Evolutionary conservation across 768 basidiomycete genomes (phyloP).

Genomic region (Mycena belliarum): DNA sequence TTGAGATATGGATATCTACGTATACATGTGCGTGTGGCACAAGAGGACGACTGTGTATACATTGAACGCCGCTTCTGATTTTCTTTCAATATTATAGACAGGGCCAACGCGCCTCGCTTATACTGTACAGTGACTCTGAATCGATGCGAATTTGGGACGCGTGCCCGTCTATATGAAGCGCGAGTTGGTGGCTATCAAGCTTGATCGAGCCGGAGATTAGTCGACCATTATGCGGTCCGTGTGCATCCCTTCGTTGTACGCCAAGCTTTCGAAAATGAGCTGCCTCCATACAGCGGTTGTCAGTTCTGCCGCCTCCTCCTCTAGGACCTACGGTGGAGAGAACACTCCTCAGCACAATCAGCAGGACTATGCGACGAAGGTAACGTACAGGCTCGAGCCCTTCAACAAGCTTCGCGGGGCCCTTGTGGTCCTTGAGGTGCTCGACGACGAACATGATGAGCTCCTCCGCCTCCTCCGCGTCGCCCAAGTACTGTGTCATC

Average conservation of each 20-base stretch:
- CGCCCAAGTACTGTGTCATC: constrained; percentile 87
- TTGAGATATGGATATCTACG: too few species aligned
- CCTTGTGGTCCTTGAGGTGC: constrained; percentile 89
- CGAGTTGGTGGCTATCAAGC: not conserved
- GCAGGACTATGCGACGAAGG: not conserved
- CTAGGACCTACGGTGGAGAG: constrained; percentile 65
- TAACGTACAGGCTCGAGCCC: constrained; percentile 85
- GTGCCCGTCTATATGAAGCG: not conserved
- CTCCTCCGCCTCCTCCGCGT: constrained; percentile 86
- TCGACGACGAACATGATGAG: constrained; percentile 92
- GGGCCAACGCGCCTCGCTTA: too few species aligned
- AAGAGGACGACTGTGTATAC: too few species aligned
- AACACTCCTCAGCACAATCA: constrained; percentile 1
- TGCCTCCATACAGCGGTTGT: constrained; percentile 83
- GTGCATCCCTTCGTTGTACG: constrained; percentile 85
- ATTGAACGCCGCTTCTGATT: too few species aligned
- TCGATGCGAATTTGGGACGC: not conserved
- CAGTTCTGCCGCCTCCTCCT: constrained; percentile 86
- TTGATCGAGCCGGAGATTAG: not conserved
- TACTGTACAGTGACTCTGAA: not conserved
- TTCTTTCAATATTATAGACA: too few species aligned
- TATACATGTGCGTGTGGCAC: too few species aligned
- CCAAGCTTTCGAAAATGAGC: constrained; percentile 93
- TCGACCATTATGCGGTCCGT: constrained; percentile 86
- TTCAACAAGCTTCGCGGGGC: constrained; percentile 84